Evolutionary conservation across 768 basidiomycete genomes (phyloP), one percentile per base, ranked within the genome.

Genomic region (Scleroderma citrinum): DNA sequence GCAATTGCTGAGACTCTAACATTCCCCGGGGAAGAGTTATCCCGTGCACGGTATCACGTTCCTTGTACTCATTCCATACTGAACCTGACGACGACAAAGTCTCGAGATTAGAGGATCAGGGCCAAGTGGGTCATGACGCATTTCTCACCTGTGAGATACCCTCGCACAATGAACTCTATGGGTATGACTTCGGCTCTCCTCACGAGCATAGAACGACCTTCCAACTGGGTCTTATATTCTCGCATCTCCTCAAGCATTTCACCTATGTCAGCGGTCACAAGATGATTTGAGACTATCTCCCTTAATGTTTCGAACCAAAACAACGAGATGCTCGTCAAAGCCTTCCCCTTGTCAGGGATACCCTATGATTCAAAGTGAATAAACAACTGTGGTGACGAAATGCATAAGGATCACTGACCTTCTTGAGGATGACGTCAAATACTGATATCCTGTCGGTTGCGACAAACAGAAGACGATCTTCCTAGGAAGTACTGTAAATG

Each of bases 371-470:
- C 8, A 2, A 32, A n/a, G 40, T 37, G 14, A 45, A 26, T 26
- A 39, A 10, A 21, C 26, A 39, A 12, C 49, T 35, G 53, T 49
- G 48, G n/a, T 34, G 30, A 32, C 31, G 45, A 11, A 35, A 35
- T 21, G n/a, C 21, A 34, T 39, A 26, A 49, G 43, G 44, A 42
- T 50, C 49, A 75, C 90, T 59, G 64, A 97, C 95, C 68, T 95
- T 92, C 63, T 82, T 81, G 53, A 99, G 77, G 61, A 98, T 85
- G 57, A 96, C 87, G 75, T 99, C 95, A 73, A 91, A 98, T 0
- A 94, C 94, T 17, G 91, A 95, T 63, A 98, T 95, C 54, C 96
- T 78, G 70, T 99, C 96, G 10, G 89, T 85, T 11, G 95, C 94
- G 50, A 98, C 85, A 63, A 98, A 98, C 36, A 99, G 77, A 17